phyloP scores from a whole-genome alignment of 257 asterid genomes.

The Jaltomata sinuosa region DNA sequence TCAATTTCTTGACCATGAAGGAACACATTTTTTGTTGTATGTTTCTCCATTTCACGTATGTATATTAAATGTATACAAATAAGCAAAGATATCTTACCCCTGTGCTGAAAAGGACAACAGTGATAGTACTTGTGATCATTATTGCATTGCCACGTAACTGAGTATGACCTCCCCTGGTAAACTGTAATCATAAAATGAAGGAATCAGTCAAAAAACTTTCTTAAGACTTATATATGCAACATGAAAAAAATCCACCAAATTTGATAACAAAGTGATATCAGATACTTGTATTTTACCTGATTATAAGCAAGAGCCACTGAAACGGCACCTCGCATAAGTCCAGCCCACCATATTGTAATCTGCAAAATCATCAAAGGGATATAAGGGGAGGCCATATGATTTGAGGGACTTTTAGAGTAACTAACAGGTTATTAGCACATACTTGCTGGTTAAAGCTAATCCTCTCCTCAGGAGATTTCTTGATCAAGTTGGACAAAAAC shows the following conservation, averaged over 20 bases:
- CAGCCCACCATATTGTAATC: slow-evolving; percentile 98
- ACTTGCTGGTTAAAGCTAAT: slow-evolving; percentile 76
- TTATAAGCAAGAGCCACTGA: slow-evolving; percentile 99
- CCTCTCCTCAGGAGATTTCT: slow-evolving; percentile 53
- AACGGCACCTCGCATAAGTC: slow-evolving; percentile 99
- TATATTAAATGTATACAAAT: background rate
- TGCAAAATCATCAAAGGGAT: slow-evolving; percentile 18
- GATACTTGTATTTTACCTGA: slow-evolving; percentile 39
- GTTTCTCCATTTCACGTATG: background rate
- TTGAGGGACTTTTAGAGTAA: background rate
- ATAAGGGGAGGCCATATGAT: background rate
- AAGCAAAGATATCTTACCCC: slow-evolving; percentile 48
- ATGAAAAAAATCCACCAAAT: background rate
- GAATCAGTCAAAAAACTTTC: background rate
- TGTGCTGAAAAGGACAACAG: slow-evolving; percentile 95
- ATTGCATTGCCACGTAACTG: slow-evolving; percentile 61
- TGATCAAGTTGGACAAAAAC: slow-evolving; percentile 72
- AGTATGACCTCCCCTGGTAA: slow-evolving; percentile 73
- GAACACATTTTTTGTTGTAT: background rate
- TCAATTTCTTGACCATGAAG: background rate
- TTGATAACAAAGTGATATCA: background rate
- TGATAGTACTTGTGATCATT: slow-evolving; percentile 93
- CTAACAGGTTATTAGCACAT: slow-evolving; percentile 13
- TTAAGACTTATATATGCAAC: background rate
- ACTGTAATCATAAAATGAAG: slow-evolving; percentile 36